Percentiles rank a stretch among this genome's conserved stretches.
phyloP scores from a whole-genome alignment of 1,284 basidiomycete species.

The Athelia sp. region DNA sequence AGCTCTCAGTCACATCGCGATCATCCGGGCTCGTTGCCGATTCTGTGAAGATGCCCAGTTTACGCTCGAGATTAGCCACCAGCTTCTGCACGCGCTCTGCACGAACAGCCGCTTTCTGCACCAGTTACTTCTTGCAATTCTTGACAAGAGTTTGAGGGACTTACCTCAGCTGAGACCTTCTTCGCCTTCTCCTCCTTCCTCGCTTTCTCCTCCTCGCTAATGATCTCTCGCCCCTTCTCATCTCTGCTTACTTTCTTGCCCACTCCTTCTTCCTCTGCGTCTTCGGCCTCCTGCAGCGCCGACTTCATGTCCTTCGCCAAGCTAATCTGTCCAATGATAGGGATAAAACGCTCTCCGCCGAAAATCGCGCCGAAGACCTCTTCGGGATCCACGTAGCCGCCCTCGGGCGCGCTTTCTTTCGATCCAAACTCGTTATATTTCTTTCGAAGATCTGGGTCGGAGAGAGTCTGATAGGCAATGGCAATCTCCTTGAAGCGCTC shows the following conservation, averaged over 20 bases:
- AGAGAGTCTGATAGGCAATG: conserved; percentile 86
- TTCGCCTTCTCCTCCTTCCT: conserved; percentile 74
- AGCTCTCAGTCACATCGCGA: conserved; percentile 62
- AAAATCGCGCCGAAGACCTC: conserved; percentile 95
- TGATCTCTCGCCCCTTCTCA: conserved; percentile 63
- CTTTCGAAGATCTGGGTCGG: conserved; percentile 77
- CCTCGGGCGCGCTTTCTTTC: conserved; percentile 75
- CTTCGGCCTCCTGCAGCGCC: conserved; percentile 89
- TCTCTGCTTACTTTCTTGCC: conserved; percentile 40
- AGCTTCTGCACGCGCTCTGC: conserved; percentile 81
- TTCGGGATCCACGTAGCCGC: conserved; percentile 64
- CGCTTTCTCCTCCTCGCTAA: conserved; percentile 82
- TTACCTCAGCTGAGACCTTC: conserved; percentile 65
- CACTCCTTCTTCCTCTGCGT: conserved; percentile 54
- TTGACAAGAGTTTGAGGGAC: conserved; percentile 15
- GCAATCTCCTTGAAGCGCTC: conserved; percentile 88
- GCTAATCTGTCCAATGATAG: conserved; percentile 81
- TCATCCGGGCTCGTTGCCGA: conserved; percentile 76
- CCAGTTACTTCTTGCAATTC: conserved; percentile 7
- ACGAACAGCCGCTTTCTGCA: conserved; percentile 75
- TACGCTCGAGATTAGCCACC: conserved; percentile 80
- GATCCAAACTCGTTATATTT: conserved; percentile 94
- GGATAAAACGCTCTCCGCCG: conserved; percentile 79
- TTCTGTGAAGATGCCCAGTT: conserved; percentile 91
- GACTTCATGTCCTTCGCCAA: conserved; percentile 97